phyloP scores from a whole-genome alignment of 495 filamentous ascomycete genomes.

The Chaetomium cochliodes region DNA sequence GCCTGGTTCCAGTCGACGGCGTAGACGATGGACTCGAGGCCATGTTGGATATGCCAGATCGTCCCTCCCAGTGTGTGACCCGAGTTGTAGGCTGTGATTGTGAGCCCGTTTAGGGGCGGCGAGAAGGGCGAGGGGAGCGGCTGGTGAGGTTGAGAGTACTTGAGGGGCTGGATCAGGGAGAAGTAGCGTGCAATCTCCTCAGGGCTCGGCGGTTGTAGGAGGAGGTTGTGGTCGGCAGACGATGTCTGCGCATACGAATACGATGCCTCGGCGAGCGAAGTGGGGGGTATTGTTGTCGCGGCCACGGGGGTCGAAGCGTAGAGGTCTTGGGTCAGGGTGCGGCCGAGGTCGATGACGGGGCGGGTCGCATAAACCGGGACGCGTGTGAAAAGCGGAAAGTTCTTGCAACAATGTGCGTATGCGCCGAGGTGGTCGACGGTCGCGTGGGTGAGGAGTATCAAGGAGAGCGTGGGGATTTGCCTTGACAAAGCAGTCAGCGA shows the following conservation, averaged over 20 bases:
- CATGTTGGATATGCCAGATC: slow-evolving; percentile 98
- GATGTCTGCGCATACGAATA: slow-evolving; percentile 55
- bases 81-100: slow-evolving; percentile 93
- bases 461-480: slow-evolving; percentile 83
- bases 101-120: slow-evolving; percentile 85
- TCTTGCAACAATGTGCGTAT: slow-evolving; percentile 94
- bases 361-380: slow-evolving; percentile 96
- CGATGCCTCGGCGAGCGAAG: slow-evolving; percentile 66
- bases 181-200: slow-evolving; percentile 94
- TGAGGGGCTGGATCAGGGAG: slow-evolving; percentile 84
- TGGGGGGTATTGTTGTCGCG: slow-evolving; percentile 69
- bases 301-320: slow-evolving; percentile 88
- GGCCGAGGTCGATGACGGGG: slow-evolving; percentile 88
- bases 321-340: slow-evolving; percentile 86
- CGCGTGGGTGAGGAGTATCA: slow-evolving; percentile 93
- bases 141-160: slow-evolving; percentile 94
- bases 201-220: slow-evolving; percentile 74
- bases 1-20: slow-evolving; percentile 97
- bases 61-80: slow-evolving; percentile 95
- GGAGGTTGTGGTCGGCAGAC: slow-evolving; percentile 53
- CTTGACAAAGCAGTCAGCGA: slow-evolving; percentile 43
- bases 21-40: slow-evolving; percentile 94
- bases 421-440: slow-evolving; percentile 88
- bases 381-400: slow-evolving; percentile 84
- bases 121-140: slow-evolving; percentile 82